Evolutionary conservation across 805 yeast genomes (phyloP).

Genomic region (Cyberlindnera saturnus): DNA sequence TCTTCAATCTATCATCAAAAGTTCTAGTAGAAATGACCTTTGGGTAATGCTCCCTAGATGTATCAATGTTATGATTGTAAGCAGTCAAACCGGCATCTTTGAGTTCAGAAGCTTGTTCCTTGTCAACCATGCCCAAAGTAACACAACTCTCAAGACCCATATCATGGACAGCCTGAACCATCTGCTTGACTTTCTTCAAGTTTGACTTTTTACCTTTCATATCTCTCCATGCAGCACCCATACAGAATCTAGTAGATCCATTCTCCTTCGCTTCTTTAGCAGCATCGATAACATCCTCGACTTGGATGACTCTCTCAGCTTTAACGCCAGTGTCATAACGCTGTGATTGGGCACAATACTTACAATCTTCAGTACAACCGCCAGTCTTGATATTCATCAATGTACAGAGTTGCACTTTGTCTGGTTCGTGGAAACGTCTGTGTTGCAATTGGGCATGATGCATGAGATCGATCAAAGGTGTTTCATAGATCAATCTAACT

Average conservation of each 20-base stretch:
- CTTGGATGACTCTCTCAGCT: constrained; percentile 55
- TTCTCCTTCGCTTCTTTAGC: constrained; percentile 62
- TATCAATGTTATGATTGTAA: constrained; percentile 75
- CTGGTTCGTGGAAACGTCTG: constrained; percentile 59
- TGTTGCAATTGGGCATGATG: constrained; percentile 60
- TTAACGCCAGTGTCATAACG: constrained; percentile 65
- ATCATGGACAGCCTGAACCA: constrained; percentile 59
- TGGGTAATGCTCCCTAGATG: constrained; percentile 72
- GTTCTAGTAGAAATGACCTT: constrained; percentile 64
- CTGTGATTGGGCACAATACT: constrained; percentile 73
- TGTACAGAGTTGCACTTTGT: constrained; percentile 70
- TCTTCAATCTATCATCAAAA: constrained; percentile 64
- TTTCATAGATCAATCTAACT: constrained; percentile 51
- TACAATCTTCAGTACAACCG: constrained; percentile 79
- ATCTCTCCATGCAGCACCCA: constrained; percentile 89
- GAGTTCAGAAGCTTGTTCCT: constrained; percentile 53
- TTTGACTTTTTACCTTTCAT: constrained; percentile 74
- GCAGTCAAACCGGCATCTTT: constrained; percentile 74
- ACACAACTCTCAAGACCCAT: constrained; percentile 75
- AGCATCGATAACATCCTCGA: constrained; percentile 57
- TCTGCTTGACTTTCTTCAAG: constrained; percentile 51
- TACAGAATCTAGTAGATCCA: constrained; percentile 74
- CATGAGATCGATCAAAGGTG: constrained; percentile 60
- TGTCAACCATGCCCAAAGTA: constrained; percentile 70
- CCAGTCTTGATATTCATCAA: constrained; percentile 71